phyloP scores from a whole-genome alignment of 495 filamentous ascomycete genomes.

The Cercophora newfieldiana region DNA sequence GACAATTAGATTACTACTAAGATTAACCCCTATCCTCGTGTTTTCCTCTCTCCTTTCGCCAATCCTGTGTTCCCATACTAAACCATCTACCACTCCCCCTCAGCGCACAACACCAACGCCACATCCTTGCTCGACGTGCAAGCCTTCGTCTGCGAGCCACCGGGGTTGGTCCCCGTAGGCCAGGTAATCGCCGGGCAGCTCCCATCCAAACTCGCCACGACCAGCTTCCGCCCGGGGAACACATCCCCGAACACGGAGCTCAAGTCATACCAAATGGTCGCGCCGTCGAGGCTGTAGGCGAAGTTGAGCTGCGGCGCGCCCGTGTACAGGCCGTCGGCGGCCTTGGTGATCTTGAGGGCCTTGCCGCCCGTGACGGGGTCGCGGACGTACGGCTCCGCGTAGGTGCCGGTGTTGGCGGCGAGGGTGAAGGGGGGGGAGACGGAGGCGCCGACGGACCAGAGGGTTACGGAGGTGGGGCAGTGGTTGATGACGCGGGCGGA shows the following conservation, averaged over 20 bases:
- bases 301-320: constrained; percentile 55
- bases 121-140: constrained; percentile 41
- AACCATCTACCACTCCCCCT: background rate
- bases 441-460: constrained; percentile 58
- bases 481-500: constrained; percentile 55
- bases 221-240: constrained; percentile 50
- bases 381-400: constrained; percentile 44
- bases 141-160: constrained; percentile 53
- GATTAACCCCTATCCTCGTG: background rate
- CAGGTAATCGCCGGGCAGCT: constrained; percentile 52
- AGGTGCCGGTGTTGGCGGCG: constrained; percentile 35
- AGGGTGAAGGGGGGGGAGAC: constrained; percentile 46
- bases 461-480: constrained; percentile 48
- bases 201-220: constrained; percentile 39
- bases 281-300: constrained; percentile 54
- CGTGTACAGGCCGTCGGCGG: constrained; percentile 53
- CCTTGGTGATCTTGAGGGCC: constrained; percentile 55
- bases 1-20: background rate
- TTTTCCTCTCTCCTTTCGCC: background rate
- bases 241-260: constrained; percentile 57
- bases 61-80: background rate
- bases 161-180: constrained; percentile 48
- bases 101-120: constrained; percentile 31
- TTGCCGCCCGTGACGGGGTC: constrained; percentile 56
- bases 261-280: constrained; percentile 57